These are phyloP conservation scores for Sarocladium kiliense DNA, from an alignment of 2,329 filamentous ascomycete species.

Conservation along the genomic window DNA sequence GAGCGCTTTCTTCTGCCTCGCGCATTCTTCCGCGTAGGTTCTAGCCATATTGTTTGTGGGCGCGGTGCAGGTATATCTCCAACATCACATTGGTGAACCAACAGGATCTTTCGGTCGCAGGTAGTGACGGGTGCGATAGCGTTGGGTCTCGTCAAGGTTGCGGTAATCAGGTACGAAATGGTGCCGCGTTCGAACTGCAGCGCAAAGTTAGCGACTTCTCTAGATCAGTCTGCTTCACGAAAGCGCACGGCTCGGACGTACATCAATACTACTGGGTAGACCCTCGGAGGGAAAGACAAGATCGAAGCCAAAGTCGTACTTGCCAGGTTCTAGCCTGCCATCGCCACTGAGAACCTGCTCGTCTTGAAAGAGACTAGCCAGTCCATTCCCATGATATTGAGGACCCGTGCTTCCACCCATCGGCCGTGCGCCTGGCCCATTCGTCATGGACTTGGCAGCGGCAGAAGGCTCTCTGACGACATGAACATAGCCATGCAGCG, in stretches of 20 bases:
- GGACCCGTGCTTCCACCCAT: slow-evolving; percentile 32
- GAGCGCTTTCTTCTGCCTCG: slow-evolving; percentile 53
- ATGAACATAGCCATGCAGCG: slow-evolving; percentile 72
- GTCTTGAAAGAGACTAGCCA: slow-evolving; percentile 78
- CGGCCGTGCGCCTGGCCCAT: slow-evolving; percentile 31
- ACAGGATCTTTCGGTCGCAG: slow-evolving; percentile 74
- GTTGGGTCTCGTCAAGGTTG: slow-evolving; percentile 83
- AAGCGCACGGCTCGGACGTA: too few relatives aligned
- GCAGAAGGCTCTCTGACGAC: slow-evolving; percentile 67
- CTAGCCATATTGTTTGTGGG: slow-evolving; percentile 77
- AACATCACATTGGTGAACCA: slow-evolving; percentile 82
- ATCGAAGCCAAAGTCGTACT: slow-evolving; percentile 76
- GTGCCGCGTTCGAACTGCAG: slow-evolving; percentile 88
- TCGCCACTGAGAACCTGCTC: slow-evolving; percentile 76
- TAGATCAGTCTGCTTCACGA: too few relatives aligned
- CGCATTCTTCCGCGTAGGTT: slow-evolving; percentile 71
- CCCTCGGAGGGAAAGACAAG: slow-evolving; percentile 63
- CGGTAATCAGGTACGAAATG: slow-evolving; percentile 85
- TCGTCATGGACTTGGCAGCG: slow-evolving; percentile 44
- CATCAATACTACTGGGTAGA: slow-evolving; percentile 90
- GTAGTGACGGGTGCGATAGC: slow-evolving; percentile 75
- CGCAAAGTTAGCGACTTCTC: background rate
- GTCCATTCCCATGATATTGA: slow-evolving; percentile 69
- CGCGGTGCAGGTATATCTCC: slow-evolving; percentile 69
- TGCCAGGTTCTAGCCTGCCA: slow-evolving; percentile 66